Evolutionary conservation across 2,329 filamentous ascomycete species (phyloP), one percentile per base, ranked within the genome.

Genomic region (Aspergillus fructus): DNA sequence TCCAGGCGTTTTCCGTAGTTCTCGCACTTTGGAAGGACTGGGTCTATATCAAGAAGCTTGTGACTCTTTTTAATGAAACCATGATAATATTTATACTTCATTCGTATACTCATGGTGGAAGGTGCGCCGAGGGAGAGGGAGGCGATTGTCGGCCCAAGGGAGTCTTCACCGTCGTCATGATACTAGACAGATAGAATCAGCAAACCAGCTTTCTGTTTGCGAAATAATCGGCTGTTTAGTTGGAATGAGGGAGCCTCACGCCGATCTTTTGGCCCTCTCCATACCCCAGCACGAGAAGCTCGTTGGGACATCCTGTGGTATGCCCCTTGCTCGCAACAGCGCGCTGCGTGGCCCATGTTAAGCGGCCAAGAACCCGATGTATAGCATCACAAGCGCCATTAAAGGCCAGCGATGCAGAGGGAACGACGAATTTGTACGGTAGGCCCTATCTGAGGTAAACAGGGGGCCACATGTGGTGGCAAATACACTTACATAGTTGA

Each of bases 351-450:
- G 82, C 82, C 83, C 83, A 85, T 42, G 79, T 81, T 21, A 85
- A 66, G 8, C 81, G 78, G 2, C 78, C 77, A 4, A 84, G 72
- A 0, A 78, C 76, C 11, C 71, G 66, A 12, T 74, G 74, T 9
- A 85, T 75, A 1, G 72, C 71, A 1, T 63, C 58, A 1, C 76
- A 76, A 1, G 79, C 76, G 27, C 74, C 71, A 9, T 65, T 64
- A 52, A 83, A 82, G 0, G 71, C 66, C 27, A 70, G 72, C 4
- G 76, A 79, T 17, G 74, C 70, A 5, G 80, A 79, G 1, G 76
- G 74, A 5, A 82, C 82, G 33, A 85, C 75, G 65, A 83, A 86
- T 58, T 85, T 85, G 66, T 86, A 86, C 0, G 82, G 82, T 77
- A 83, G 82, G 3, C 83, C 84, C 73, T 81, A 30, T 13, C 12